Percentiles rank a stretch among this genome's conserved stretches.
Evolutionary conservation across 1,284 basidiomycete genomes (phyloP).

Genomic region (Melanopsichium pennsylvanicum): DNA sequence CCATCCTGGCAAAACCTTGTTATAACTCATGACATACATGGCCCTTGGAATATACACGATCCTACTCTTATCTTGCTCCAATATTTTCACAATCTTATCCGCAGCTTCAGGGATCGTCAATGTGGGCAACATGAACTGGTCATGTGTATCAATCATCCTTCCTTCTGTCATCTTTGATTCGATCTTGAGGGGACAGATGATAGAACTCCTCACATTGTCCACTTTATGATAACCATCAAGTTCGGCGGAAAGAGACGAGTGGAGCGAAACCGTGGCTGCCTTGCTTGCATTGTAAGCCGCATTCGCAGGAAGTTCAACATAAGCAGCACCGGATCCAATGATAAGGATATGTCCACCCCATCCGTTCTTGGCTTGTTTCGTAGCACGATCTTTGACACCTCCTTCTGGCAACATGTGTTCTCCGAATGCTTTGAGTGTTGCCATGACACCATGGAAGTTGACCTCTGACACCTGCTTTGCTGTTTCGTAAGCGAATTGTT

Average conservation of each 20-base stretch:
- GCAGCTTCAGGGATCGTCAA: conserved; percentile 50
- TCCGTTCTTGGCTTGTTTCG: conserved; percentile 41
- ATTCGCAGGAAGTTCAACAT: conserved; percentile 47
- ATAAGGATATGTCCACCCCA: conserved; percentile 56
- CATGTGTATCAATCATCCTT: conserved; percentile 42
- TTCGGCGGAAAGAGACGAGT: conserved; percentile 40
- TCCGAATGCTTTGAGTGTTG: conserved; percentile 51
- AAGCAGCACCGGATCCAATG: conserved; percentile 49
- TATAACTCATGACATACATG: conserved; percentile 32
- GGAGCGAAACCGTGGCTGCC: conserved; percentile 43
- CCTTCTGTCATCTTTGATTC: conserved; percentile 53
- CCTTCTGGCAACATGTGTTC: conserved; percentile 51
- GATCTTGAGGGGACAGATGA: conserved; percentile 55
- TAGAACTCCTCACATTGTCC: conserved; percentile 41
- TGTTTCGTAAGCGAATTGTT: conserved; percentile 34
- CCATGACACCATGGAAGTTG: conserved; percentile 48
- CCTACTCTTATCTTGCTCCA: conserved; percentile 39
- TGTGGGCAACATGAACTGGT: conserved; percentile 50
- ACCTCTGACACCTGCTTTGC: conserved; percentile 44
- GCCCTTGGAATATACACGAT: conserved; percentile 44
- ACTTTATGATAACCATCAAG: conserved; percentile 49
- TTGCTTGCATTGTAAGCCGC: conserved; percentile 50
- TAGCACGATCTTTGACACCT: conserved; percentile 30
- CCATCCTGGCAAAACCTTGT: conserved; percentile 36
- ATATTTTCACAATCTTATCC: conserved; percentile 35